phyloP scores from a whole-genome alignment of 1,284 basidiomycete genomes.

The Puccinia sorghi region DNA sequence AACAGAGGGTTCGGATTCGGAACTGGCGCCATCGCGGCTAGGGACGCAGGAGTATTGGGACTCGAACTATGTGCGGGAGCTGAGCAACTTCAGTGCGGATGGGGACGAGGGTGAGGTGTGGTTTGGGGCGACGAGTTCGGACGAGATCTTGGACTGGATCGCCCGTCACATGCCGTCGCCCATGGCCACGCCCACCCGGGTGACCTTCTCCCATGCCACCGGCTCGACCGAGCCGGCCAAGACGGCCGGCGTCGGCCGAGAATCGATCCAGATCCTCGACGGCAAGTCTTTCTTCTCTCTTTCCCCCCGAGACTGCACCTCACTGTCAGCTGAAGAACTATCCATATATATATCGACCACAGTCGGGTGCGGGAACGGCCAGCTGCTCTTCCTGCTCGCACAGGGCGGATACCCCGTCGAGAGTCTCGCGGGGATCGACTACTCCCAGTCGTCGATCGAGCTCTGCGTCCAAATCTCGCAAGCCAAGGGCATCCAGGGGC shows the following conservation, averaged over 20 bases:
- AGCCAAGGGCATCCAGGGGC: constrained; percentile 26
- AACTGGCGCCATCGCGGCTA: constrained; percentile 12
- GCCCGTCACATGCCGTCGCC: constrained; percentile 21
- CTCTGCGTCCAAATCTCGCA: constrained; percentile 21
- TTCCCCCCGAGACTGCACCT: background rate
- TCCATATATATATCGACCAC: too few relatives aligned
- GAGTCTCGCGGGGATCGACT: constrained; percentile 30
- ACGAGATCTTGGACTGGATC: constrained; percentile 44
- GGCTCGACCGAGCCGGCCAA: too few relatives aligned
- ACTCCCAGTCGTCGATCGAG: constrained; percentile 31
- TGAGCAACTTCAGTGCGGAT: constrained; percentile 18
- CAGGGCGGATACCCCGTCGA: constrained; percentile 37
- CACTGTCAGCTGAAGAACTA: too few relatives aligned
- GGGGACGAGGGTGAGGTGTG: constrained; percentile 46
- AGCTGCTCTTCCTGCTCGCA: constrained; percentile 36
- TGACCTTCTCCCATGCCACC: too few relatives aligned
- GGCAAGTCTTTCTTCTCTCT: background rate
- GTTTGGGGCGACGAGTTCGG: constrained; percentile 38
- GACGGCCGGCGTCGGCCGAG: too few relatives aligned
- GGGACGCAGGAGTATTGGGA: constrained; percentile 40
- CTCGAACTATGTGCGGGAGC: constrained; percentile 17
- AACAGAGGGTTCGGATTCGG: too few relatives aligned
- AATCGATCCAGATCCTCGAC: constrained; percentile 2
- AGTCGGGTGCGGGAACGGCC: constrained; percentile 48
- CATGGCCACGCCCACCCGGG: constrained; percentile 18